Evolutionary conservation across 202 grass and related monocot species (phyloP), one percentile per base, ranked within the genome.

Genomic region (Brachypodium distachyon): DNA sequence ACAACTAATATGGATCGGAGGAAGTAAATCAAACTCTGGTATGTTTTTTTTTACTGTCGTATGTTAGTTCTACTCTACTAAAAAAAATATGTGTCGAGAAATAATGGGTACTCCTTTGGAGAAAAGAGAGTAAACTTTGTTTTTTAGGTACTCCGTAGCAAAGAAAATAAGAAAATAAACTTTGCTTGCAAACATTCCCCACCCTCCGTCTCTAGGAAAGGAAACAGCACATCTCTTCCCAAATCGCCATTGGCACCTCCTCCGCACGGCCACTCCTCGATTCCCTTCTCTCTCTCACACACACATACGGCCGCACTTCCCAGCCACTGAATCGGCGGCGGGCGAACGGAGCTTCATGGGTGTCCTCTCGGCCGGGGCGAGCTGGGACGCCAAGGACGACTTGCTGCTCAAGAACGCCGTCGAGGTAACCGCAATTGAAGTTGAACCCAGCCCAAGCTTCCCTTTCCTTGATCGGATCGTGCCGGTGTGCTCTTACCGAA

Each of bases 341-440:
- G 34, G 29, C 37, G 47, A n/a, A n/a, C n/a, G n/a, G n/a, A 17
- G 37, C 47, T 25, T 39, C 44, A 96, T 96, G 92, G 82, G 19
- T 9, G 42, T 79, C 50, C 78, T 85, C 22, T 62, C 80, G 25
- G n/a, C 80, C 23, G 76, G 67, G 23, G 57, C 40, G 36, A 83
- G 57, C 26, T 96, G 93, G 93, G 71, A 74, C 16, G 73, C 44
- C 9, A 78, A 81, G 67, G 93, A 96, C 60, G 93, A 90, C 43
- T 36, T 92, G 48, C 64, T 88, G 3, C 87, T 96, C 10, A 92
- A 90, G 75, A 92, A 73, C 47, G 81, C 89, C 73, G 49, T 96
- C 39, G 93, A 96, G 84, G 93, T 92, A 92, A 70, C 6, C 56
- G 4, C 59, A 18, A 16, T 6, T 1, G 49, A 32, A 0, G 43